Conservation (phyloP, 768 basidiomycete species). For the Mycena polygramma region DNA sequence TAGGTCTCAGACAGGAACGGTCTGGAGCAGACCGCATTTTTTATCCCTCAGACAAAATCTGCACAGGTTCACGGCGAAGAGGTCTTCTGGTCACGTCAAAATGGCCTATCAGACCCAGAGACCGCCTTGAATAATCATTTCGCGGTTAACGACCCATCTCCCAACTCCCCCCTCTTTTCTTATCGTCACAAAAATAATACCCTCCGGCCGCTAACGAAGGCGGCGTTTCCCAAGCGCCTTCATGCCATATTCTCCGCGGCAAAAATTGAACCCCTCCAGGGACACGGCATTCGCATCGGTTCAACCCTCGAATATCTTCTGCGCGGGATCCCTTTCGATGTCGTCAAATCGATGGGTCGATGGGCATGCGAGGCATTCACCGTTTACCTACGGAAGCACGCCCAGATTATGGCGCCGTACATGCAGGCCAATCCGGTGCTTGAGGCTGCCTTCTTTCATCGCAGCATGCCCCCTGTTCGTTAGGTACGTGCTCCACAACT, state of each 20-base stretch:
- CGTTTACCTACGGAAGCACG: constrained; percentile 46
- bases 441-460: constrained; percentile 18
- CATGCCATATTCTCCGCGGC: constrained; percentile 24
- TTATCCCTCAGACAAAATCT: neutral
- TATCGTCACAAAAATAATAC: constrained; percentile 38
- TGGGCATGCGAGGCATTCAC: constrained; percentile 50
- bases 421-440: constrained; percentile 40
- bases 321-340: constrained; percentile 43
- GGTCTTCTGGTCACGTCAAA: neutral
- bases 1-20: neutral
- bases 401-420: constrained; percentile 36
- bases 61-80: neutral
- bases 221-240: constrained; percentile 41
- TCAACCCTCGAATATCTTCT: constrained; percentile 45
- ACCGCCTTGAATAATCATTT: constrained; percentile 44
- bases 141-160: constrained; percentile 44
- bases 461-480: constrained; percentile 30
- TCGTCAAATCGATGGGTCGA: constrained; percentile 47
- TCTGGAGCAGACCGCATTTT: neutral
- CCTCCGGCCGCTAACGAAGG: constrained; percentile 43
- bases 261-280: constrained; percentile 32
- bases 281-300: constrained; percentile 49
- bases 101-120: constrained; percentile 39
- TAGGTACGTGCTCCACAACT: too few species aligned
- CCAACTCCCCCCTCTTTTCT: constrained; percentile 46